A percentile compares a stretch with the other conserved stretches of the same genome.
Conservation (phyloP, 192 early-diverging fungal genomes). For the Podila epigama region DNA sequence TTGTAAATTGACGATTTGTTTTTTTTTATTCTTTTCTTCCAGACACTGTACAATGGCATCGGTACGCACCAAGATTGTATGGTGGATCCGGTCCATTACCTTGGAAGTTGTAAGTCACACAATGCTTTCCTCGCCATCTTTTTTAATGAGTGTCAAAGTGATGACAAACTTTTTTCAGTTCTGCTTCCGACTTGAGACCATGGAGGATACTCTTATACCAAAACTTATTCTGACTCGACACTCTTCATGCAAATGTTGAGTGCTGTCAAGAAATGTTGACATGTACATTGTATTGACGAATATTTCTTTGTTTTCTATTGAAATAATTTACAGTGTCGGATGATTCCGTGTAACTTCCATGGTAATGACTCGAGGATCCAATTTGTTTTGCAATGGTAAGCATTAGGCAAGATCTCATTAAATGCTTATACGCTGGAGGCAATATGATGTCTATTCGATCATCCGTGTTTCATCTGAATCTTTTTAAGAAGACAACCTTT, state of each 20-base stretch:
- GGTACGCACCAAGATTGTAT: not conserved
- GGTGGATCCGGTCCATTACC: not conserved
- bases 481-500: conserved; percentile 47
- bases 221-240: conserved; percentile 29
- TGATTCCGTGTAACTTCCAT: too few relatives aligned
- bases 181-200: conserved; percentile 52
- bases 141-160: conserved; percentile 14
- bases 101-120: conserved; percentile 17
- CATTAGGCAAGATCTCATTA: not conserved
- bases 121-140: not conserved
- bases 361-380: too few relatives aligned
- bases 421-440: conserved; percentile 10
- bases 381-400: conserved; percentile 22
- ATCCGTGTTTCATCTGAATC: conserved; percentile 54
- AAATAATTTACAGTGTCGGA: too few relatives aligned
- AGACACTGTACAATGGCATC: too few relatives aligned
- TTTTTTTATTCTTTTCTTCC: conserved; percentile 1
- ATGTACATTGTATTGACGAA: not conserved
- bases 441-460: conserved; percentile 52
- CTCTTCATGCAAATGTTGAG: not conserved
- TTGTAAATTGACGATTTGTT: not conserved
- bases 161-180: conserved; percentile 51
- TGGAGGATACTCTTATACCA: conserved; percentile 48
- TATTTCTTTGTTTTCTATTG: not conserved
- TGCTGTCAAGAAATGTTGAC: not conserved